These are phyloP conservation scores for Calonectria multiphialidica DNA, from an alignment of 2,329 filamentous ascomycete genomes.

Conservation along the genomic window DNA sequence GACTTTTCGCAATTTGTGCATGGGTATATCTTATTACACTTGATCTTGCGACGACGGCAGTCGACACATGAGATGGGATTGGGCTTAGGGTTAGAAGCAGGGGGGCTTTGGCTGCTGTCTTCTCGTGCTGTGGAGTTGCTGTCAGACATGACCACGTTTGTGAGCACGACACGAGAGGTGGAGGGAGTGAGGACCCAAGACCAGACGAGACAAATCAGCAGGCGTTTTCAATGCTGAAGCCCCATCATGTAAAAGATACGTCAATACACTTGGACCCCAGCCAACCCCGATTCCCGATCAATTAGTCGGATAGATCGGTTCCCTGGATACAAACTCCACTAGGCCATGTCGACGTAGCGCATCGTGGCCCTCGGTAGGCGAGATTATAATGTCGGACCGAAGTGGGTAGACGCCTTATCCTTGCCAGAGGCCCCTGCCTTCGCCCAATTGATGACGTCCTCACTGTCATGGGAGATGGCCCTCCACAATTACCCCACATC, in stretches of 20 bases:
- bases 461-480: not conserved
- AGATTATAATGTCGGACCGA: not conserved
- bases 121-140: not conserved
- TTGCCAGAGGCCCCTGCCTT: not conserved
- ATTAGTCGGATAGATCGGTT: not conserved
- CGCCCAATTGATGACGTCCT: not conserved
- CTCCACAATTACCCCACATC: not conserved
- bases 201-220: not conserved
- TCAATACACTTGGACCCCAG: not conserved
- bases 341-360: not conserved
- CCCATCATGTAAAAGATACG: not conserved
- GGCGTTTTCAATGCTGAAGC: not conserved
- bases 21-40: not conserved
- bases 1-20: conserved; percentile 1
- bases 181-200: not conserved
- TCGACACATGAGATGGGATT: not conserved
- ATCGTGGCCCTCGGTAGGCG: not conserved
- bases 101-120: not conserved
- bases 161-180: not conserved
- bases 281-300: not conserved
- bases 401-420: not conserved
- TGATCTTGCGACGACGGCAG: not conserved
- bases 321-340: not conserved
- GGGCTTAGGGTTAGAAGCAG: not conserved
- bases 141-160: not conserved